Percentiles rank a stretch among this genome's conserved stretches.
Evolutionary conservation across 2,329 filamentous ascomycete genomes (phyloP).

Genomic region (Penicillium sp.): DNA sequence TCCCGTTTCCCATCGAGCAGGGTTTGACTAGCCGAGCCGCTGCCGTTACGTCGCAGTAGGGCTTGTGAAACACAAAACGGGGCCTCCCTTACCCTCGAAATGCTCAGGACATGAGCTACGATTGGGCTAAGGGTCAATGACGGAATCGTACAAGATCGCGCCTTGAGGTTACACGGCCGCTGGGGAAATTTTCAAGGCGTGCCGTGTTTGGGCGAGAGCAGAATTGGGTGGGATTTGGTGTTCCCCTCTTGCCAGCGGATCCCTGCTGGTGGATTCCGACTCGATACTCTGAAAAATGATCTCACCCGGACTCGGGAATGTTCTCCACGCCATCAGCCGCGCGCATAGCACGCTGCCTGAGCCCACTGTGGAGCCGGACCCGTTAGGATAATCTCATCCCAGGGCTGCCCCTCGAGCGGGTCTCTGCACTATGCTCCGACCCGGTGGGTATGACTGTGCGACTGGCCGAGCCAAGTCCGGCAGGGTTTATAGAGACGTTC

Average conservation of each 20-base stretch:
- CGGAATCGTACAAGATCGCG: background rate
- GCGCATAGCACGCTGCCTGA: conserved; percentile 14
- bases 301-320: background rate
- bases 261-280: conserved; percentile 5
- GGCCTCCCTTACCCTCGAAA: background rate
- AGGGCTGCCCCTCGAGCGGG: background rate
- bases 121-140: background rate
- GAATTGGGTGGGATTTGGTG: conserved; percentile 3
- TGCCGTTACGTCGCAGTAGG: conserved; percentile 16
- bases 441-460: conserved; percentile 1
- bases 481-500: background rate
- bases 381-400: background rate
- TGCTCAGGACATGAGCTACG: background rate
- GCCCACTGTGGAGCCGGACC: conserved; percentile 1
- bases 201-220: background rate
- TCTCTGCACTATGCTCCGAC: conserved; percentile 6
- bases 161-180: conserved; percentile 17
- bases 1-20: conserved; percentile 6
- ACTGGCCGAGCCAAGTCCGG: background rate
- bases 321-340: conserved; percentile 17
- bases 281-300: background rate
- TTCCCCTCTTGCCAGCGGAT: conserved; percentile 1
- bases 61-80: conserved; percentile 15
- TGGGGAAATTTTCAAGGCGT: conserved; percentile 7
- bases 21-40: conserved; percentile 24